A percentile compares a stretch with the other conserved stretches of the same genome.
These are phyloP conservation scores for Trichoderma guizhouense DNA, from an alignment of 2,329 filamentous ascomycete genomes.

Conservation along the genomic window DNA sequence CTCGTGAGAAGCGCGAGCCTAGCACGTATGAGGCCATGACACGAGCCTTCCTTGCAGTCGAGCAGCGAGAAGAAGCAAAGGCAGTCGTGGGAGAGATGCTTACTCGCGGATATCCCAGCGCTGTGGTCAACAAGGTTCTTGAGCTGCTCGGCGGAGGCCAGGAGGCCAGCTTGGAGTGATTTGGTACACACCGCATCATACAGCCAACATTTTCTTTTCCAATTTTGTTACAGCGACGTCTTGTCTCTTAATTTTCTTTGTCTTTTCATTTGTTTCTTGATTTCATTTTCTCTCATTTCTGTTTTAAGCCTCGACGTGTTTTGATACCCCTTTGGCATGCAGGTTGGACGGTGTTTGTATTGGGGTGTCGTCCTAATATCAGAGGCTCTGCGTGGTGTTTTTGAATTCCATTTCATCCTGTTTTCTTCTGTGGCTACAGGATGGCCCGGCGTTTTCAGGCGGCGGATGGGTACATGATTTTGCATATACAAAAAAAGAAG, in stretches of 20 bases:
- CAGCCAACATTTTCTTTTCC: not conserved
- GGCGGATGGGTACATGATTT: slow-evolving; percentile 23
- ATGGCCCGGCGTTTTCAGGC: slow-evolving; percentile 15
- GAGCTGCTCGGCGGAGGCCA: slow-evolving; percentile 72
- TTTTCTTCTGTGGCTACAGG: not conserved
- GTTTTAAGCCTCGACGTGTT: slow-evolving; percentile 22
- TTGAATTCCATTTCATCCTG: not conserved
- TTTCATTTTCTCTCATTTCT: slow-evolving; percentile 20
- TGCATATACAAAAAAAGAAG: slow-evolving; percentile 25
- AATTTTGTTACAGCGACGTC: not conserved
- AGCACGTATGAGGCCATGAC: slow-evolving; percentile 99
- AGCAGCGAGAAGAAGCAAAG: slow-evolving; percentile 74
- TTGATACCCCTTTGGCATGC: slow-evolving; percentile 27
- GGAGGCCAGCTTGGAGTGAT: slow-evolving; percentile 32
- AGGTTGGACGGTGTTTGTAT: slow-evolving; percentile 20
- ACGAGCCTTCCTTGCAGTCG: slow-evolving; percentile 80
- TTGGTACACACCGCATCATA: not conserved
- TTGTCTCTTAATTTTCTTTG: not conserved
- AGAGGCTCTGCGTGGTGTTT: slow-evolving; percentile 21
- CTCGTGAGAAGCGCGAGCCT: slow-evolving; percentile 77
- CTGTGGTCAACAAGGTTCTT: slow-evolving; percentile 89
- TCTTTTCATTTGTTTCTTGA: slow-evolving; percentile 22
- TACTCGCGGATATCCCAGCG: slow-evolving; percentile 81
- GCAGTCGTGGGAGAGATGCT: slow-evolving; percentile 85
- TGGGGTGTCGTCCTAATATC: slow-evolving; percentile 22